Conservation (phyloP, 345 rosid species). For the Aegle marmelos region DNA sequence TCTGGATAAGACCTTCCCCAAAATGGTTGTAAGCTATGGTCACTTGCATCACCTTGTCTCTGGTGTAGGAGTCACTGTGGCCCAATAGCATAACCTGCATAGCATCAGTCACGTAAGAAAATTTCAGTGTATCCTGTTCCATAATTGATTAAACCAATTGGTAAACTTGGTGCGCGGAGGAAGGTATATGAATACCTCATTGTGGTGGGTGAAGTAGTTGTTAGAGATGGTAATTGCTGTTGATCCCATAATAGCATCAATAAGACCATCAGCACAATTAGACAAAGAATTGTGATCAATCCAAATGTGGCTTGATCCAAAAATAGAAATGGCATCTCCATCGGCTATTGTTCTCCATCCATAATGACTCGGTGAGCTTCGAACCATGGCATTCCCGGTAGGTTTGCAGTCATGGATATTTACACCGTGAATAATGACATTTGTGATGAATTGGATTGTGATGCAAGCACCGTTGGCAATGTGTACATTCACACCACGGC, state of each 20-base stretch:
- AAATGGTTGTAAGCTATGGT: slow-evolving; percentile 98
- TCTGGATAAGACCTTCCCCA: slow-evolving; percentile 95
- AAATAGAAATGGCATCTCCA: slow-evolving; percentile 75
- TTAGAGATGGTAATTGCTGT: slow-evolving; percentile 72
- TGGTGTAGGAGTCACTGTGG: slow-evolving; percentile 83
- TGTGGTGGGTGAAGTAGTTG: slow-evolving; percentile 76
- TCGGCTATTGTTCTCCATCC: slow-evolving; percentile 86
- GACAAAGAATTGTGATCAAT: slow-evolving; percentile 87
- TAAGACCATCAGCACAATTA: slow-evolving; percentile 77
- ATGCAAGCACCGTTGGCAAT: slow-evolving; percentile 63
- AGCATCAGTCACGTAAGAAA: background rate
- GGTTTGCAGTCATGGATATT: slow-evolving; percentile 70
- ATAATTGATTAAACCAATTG: background rate
- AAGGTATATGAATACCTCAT: slow-evolving; percentile 44
- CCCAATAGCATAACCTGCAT: slow-evolving; percentile 89
- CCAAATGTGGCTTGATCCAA: slow-evolving; percentile 85
- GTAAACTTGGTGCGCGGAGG: background rate
- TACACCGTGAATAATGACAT: slow-evolving; percentile 69
- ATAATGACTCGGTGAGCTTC: slow-evolving; percentile 80
- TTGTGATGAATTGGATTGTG: slow-evolving; percentile 69
- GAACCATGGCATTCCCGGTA: slow-evolving; percentile 79
- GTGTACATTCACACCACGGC: slow-evolving; percentile 64
- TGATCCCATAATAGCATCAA: slow-evolving; percentile 68
- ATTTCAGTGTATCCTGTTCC: background rate
- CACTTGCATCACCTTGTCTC: slow-evolving; percentile 93